Conservation (phyloP, 2,329 filamentous ascomycete genomes). For the Aspergillus puulaauensis region DNA sequence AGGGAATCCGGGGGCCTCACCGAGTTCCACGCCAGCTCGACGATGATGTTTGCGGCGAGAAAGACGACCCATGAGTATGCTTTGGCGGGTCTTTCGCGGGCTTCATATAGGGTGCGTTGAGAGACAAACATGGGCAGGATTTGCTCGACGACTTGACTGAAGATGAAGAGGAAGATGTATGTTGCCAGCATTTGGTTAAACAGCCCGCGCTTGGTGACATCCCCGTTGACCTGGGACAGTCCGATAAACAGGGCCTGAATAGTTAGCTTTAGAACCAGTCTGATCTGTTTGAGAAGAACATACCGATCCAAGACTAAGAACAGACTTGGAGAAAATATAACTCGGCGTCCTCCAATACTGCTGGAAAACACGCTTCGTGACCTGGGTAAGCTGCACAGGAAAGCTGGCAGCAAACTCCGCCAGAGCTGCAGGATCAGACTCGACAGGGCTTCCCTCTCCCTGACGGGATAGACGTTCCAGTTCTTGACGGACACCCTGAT, state of each 20-base stretch:
- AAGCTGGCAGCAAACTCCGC: constrained; percentile 70
- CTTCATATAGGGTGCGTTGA: constrained; percentile 60
- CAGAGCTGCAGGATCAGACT: constrained; percentile 47
- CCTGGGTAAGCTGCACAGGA: constrained; percentile 61
- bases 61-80: constrained; percentile 74
- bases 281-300: too few species aligned
- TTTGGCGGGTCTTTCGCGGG: constrained; percentile 63
- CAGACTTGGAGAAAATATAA: constrained; percentile 82
- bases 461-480: constrained; percentile 9
- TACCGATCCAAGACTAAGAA: constrained; percentile 44
- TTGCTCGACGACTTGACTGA: constrained; percentile 58
- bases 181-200: constrained; percentile 91
- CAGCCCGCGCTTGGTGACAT: constrained; percentile 73
- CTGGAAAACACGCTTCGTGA: constrained; percentile 75
- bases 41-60: constrained; percentile 68
- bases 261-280: constrained; percentile 38
- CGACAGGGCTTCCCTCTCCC: constrained; percentile 41
- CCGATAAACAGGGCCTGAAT: constrained; percentile 73
- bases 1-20: too few species aligned
- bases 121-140: constrained; percentile 61
- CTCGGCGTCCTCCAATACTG: constrained; percentile 89
- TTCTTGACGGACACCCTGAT: too few species aligned
- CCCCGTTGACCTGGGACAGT: constrained; percentile 75
- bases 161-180: constrained; percentile 81
- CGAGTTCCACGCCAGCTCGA: constrained; percentile 68